Base-by-base conservation (phyloP, 1,139 yeast genomes). In the Debaryomyces singareniensis region DNA sequence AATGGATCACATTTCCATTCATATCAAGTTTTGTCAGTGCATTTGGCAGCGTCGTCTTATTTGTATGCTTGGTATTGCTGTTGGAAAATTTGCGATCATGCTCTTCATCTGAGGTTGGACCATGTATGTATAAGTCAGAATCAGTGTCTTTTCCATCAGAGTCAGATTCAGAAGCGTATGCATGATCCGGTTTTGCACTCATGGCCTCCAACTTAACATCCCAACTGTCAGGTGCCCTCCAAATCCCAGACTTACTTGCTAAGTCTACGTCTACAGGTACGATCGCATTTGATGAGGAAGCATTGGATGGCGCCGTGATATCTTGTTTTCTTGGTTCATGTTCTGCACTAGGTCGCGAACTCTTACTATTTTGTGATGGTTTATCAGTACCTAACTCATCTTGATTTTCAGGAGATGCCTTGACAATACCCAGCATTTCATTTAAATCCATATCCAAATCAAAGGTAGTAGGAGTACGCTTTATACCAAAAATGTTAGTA, bases 191-290 rank as follows among this genome's bases (percentile, higher is more conserved):
- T 3, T 34, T 35, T 14, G 35, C 26, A 7, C 7, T 7, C 2
- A 33, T 24, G 13, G 33, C 40, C 13, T 47, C 67, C 4, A 58
- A 57, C 39, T 74, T 77, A 5, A 80, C 85, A 40, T 79, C 89
- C 91, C 91, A 81, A 47, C 82, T 75, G 45, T 81, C 89, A 0
- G 91, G 91, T 1, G 91, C 83, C 22, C 64, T 65, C 91, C 91
- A 75, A 23, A 35, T 33, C 14, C 25, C 25, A 24, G 27, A 31
- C 37, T 48, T 24, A 9, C 26, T 16, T 13, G 24, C 25, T 12
- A 20, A 10, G 7, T 14, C 23, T 24, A n/a, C 9, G 6, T 13
- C 5, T 12, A 11, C 25, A 10, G 6, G 22, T 26, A 6, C 24
- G 10, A 10, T 6, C 11, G 11, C 16, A 10, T 10, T 26, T 15